phyloP scores from a whole-genome alignment of 805 yeast species.

The Debaryomyces castellii region DNA sequence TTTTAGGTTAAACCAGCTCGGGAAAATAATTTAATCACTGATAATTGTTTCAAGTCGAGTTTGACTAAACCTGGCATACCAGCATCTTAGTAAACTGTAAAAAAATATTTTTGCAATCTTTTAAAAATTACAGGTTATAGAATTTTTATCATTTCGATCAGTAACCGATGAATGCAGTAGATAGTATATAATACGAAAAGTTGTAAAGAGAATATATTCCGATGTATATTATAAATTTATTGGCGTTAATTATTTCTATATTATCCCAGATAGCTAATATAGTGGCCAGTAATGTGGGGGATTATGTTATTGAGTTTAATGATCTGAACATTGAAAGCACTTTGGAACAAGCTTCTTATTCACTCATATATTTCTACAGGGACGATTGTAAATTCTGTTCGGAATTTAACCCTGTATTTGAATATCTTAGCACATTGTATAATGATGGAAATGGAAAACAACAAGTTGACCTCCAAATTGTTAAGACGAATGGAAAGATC shows the following conservation, averaged over 20 bases:
- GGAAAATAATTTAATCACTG: background rate
- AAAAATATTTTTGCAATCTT: background rate
- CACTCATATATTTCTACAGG: slow-evolving; percentile 49
- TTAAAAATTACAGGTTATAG: background rate
- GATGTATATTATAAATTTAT: background rate
- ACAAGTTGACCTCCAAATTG: slow-evolving; percentile 31
- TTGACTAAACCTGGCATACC: background rate
- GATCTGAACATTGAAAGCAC: slow-evolving; percentile 12
- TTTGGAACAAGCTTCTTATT: slow-evolving; percentile 23
- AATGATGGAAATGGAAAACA: slow-evolving; percentile 28
- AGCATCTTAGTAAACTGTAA: background rate
- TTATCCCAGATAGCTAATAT: background rate
- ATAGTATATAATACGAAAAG: background rate
- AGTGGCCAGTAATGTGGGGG: background rate
- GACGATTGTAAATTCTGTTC: slow-evolving; percentile 35
- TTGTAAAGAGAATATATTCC: background rate
- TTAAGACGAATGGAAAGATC: slow-evolving; percentile 27
- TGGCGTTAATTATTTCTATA: background rate
- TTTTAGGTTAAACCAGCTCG: background rate
- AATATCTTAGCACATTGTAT: slow-evolving; percentile 43
- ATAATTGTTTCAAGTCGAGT: background rate
- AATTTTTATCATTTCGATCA: slow-evolving; percentile 6
- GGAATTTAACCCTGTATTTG: slow-evolving; percentile 31
- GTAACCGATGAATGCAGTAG: background rate
- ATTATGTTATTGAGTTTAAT: slow-evolving; percentile 10